These are phyloP conservation scores for Penicillium sp. DNA, from an alignment of 2,329 filamentous ascomycete species.

Conservation along the genomic window DNA sequence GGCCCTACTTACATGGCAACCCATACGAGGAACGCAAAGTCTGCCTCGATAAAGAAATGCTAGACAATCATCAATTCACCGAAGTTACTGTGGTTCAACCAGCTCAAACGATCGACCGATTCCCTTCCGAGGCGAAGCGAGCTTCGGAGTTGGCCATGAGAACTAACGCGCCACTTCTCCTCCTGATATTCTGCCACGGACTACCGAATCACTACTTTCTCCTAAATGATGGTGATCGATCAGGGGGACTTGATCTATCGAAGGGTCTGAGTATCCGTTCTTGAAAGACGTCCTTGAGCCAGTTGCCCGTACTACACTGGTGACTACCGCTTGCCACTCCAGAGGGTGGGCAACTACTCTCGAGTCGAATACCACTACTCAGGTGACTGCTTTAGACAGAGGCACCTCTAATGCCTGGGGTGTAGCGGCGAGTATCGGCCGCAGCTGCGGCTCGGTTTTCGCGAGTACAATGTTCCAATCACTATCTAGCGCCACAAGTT, in stretches of 20 bases:
- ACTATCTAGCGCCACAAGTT: slow-evolving; percentile 7
- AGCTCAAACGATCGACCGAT: neutral
- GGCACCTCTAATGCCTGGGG: slow-evolving; percentile 2
- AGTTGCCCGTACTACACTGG: neutral
- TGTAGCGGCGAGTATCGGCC: neutral
- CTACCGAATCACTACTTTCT: neutral
- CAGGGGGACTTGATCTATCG: neutral
- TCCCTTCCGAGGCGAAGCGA: neutral
- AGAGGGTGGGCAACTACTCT: slow-evolving; percentile 1
- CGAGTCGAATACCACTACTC: neutral
- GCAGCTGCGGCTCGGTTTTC: neutral
- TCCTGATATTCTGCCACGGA: slow-evolving; percentile 8
- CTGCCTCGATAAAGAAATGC: neutral
- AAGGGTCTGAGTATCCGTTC: neutral
- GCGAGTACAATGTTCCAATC: neutral
- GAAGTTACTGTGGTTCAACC: neutral
- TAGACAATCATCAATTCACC: neutral
- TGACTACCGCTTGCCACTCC: slow-evolving; percentile 1
- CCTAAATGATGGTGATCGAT: neutral
- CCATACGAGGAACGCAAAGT: neutral
- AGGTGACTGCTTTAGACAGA: neutral
- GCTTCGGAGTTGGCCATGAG: slow-evolving; percentile 4
- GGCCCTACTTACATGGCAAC: slow-evolving; percentile 4
- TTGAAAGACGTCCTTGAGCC: slow-evolving; percentile 2
- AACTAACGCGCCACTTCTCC: slow-evolving; percentile 3